These are phyloP conservation scores for Didymella glomerata DNA, from an alignment of 2,329 filamentous ascomycete genomes.

Conservation along the genomic window DNA sequence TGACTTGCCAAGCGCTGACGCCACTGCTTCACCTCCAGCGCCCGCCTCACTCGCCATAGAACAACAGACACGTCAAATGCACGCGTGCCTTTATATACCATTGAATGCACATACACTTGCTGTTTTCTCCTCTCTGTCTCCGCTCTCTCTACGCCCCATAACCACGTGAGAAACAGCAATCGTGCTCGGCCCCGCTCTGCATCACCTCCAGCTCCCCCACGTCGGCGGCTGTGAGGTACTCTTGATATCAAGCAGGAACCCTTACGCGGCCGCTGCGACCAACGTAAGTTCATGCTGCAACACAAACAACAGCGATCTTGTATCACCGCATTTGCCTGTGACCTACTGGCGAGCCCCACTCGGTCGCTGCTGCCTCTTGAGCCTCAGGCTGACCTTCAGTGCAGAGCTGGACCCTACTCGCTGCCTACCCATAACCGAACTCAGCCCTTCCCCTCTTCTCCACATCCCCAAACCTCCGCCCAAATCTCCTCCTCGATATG, in stretches of 20 bases:
- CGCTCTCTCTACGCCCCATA: slow-evolving; percentile 1
- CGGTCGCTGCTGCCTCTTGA: slow-evolving; percentile 23
- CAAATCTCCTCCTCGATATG: slow-evolving; percentile 51
- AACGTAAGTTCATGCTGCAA: slow-evolving; percentile 6
- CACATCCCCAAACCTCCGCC: slow-evolving; percentile 4
- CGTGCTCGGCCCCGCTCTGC: slow-evolving; percentile 25
- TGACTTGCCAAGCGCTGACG: slow-evolving; percentile 29
- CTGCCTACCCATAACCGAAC: slow-evolving; percentile 22
- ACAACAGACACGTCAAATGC: slow-evolving; percentile 45
- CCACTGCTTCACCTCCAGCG: slow-evolving; percentile 34
- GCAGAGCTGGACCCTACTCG: slow-evolving; percentile 23
- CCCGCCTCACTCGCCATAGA: slow-evolving; percentile 45
- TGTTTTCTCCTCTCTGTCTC: slow-evolving; percentile 1
- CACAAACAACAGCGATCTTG: background rate
- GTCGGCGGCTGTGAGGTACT: slow-evolving; percentile 14
- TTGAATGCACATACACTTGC: slow-evolving; percentile 14
- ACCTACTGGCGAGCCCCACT: slow-evolving; percentile 9
- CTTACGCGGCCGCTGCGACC: slow-evolving; percentile 3
- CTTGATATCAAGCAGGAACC: slow-evolving; percentile 3
- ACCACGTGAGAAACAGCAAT: slow-evolving; percentile 16
- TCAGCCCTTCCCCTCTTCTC: slow-evolving; percentile 13
- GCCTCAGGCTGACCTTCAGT: slow-evolving; percentile 40
- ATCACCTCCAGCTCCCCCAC: slow-evolving; percentile 24
- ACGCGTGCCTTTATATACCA: slow-evolving; percentile 17
- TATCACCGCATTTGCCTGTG: background rate